phyloP scores from a whole-genome alignment of 1,284 basidiomycete genomes.

The Tylopilus sp. region DNA sequence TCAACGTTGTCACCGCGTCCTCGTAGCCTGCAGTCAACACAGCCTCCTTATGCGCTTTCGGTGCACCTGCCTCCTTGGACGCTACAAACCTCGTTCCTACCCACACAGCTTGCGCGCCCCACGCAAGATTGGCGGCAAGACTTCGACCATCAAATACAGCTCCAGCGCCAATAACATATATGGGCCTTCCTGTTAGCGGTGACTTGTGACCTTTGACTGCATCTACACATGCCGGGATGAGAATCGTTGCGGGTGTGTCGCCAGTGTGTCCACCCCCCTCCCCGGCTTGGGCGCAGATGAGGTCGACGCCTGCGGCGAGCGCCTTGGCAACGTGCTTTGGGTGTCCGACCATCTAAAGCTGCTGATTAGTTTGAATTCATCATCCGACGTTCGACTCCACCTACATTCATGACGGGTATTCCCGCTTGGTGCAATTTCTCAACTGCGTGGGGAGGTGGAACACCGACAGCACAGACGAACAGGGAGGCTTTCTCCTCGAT shows the following conservation, averaged over 20 bases:
- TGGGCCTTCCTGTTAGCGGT: slow-evolving; percentile 72
- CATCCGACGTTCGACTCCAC: slow-evolving; percentile 15
- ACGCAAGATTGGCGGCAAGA: slow-evolving; percentile 81
- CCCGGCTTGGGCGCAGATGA: slow-evolving; percentile 87
- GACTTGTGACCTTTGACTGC: slow-evolving; percentile 69
- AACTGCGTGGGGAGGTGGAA: slow-evolving; percentile 75
- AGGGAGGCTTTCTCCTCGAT: slow-evolving; percentile 80
- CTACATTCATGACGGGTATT: slow-evolving; percentile 79
- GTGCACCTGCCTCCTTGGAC: slow-evolving; percentile 72
- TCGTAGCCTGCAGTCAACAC: slow-evolving; percentile 62
- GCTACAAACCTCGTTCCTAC: slow-evolving; percentile 90
- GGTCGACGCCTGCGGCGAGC: slow-evolving; percentile 74
- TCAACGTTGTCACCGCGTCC: slow-evolving; percentile 74
- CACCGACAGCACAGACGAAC: slow-evolving; percentile 85
- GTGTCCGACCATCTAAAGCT: slow-evolving; percentile 76
- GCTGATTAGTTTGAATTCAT: not conserved
- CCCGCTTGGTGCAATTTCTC: slow-evolving; percentile 77
- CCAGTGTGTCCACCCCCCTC: slow-evolving; percentile 87
- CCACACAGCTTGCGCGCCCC: slow-evolving; percentile 78
- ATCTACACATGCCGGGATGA: slow-evolving; percentile 86
- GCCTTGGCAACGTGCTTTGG: slow-evolving; percentile 84
- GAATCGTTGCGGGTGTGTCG: slow-evolving; percentile 65
- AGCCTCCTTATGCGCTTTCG: slow-evolving; percentile 79
- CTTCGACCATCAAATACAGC: slow-evolving; percentile 83
- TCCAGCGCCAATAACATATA: slow-evolving; percentile 83